Evolutionary conservation across 805 yeast genomes (phyloP), one percentile per base, ranked within the genome.

Genomic region (Metschnikowia santaceciliae): DNA sequence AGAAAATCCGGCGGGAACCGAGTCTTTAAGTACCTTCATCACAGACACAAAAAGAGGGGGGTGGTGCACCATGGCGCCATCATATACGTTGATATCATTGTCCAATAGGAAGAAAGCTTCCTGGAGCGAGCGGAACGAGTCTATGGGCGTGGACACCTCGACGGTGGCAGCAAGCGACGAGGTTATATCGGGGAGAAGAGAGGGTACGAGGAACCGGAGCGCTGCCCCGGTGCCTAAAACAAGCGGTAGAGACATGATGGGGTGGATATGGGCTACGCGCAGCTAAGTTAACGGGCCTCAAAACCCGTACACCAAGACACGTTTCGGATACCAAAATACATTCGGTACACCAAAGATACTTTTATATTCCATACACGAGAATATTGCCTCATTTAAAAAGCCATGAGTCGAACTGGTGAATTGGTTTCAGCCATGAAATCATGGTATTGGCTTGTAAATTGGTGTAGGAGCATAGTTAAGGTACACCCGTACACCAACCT

Each of bases 11-110:
- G 32, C 45, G 1, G 71, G 68, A 6, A 49, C 47, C 19, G 43
- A 34, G 40, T 58, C 65, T 36, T 71, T 56, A 17, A 81, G 42
- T 6, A 70, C 44, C 10, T 76, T 70, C 62, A 85, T 74, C 35
- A 53, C 40, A 2, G 75, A 69, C 34, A 89, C 76, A 20, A 92
- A 61, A 17, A 90, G 63, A 3, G 97, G 96, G 3, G 96, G 83
- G 59, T 90, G 96, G 66, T 90, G 92, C 34, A 86, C 85, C 15
- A 90, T 82, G 22, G 95, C 95, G 8, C 97, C 97, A 54, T 81
- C 81, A 61, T 90, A 92, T 7, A 90, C 82, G 43, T 83, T 76
- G 46, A 86, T 72, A 19, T 75, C 76, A 58, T 83, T 78, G 3
- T 73, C 64, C 49, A 81, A 68, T 41, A 55, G 57, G 55, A 52